These are phyloP conservation scores for Termitomyces sp. DNA, from an alignment of 768 basidiomycete genomes.

Conservation along the genomic window DNA sequence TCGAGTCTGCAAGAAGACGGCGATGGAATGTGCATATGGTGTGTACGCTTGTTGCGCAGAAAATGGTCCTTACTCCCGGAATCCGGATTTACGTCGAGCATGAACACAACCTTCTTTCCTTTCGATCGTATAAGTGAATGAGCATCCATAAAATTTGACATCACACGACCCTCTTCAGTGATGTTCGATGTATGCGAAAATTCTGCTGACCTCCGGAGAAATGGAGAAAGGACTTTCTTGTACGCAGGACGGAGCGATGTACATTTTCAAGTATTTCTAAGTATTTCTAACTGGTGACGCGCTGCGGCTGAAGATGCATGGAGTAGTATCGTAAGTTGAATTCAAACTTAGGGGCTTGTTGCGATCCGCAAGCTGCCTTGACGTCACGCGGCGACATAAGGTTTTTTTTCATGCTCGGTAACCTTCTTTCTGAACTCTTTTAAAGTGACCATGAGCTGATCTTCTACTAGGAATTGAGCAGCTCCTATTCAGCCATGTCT, in stretches of 20 bases:
- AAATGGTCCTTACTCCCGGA: too few species aligned
- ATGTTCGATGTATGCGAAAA: not conserved
- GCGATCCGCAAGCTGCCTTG: too few species aligned
- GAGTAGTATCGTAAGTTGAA: too few species aligned
- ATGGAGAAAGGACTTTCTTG: not conserved
- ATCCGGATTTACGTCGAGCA: too few species aligned
- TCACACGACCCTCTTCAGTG: not conserved
- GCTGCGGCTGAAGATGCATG: not conserved
- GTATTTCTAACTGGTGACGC: too few species aligned
- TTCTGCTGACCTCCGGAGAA: not conserved
- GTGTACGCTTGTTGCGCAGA: too few species aligned
- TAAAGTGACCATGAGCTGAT: not conserved
- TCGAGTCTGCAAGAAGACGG: too few species aligned
- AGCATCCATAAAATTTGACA: not conserved
- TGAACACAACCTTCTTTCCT: too few species aligned
- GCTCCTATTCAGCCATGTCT: not conserved
- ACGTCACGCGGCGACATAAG: not conserved
- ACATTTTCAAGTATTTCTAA: not conserved
- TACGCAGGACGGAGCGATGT: not conserved
- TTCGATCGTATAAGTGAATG: too few species aligned
- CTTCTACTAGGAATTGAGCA: not conserved
- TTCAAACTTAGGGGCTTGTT: not conserved
- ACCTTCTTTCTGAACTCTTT: not conserved
- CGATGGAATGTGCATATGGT: too few species aligned
- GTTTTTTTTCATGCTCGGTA: not conserved